Evolutionary conservation across 2,329 filamentous ascomycete species (phyloP).

Genomic region (Ophiostoma australiae): DNA sequence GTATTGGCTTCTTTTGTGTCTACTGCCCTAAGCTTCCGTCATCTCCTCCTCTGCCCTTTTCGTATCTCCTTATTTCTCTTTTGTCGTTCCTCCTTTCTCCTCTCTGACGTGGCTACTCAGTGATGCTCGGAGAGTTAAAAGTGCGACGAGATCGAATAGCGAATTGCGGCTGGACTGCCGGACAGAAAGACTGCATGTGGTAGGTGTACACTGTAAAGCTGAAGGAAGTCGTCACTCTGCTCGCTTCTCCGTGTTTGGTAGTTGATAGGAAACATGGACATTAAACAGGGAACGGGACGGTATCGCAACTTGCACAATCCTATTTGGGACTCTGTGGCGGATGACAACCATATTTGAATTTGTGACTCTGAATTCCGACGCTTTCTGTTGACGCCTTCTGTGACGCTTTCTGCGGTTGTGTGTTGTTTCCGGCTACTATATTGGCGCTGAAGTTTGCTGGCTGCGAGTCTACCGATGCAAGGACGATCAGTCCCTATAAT

Average conservation of each 20-base stretch:
- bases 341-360: background rate
- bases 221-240: background rate
- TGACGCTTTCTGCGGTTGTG: background rate
- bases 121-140: background rate
- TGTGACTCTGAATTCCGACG: background rate
- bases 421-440: background rate
- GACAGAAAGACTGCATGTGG: background rate
- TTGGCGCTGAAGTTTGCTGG: background rate
- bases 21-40: background rate
- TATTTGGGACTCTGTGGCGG: background rate
- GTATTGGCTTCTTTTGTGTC: background rate
- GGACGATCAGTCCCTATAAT: background rate
- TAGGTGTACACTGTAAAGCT: background rate
- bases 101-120: background rate
- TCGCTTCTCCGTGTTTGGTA: background rate
- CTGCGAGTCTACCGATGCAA: background rate
- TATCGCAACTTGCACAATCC: background rate
- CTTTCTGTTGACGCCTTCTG: background rate
- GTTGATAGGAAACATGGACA: background rate
- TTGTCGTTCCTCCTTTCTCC: background rate
- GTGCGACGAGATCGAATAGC: background rate
- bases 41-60: background rate
- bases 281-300: background rate
- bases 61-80: background rate
- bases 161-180: background rate